Evolutionary conservation across 148 eudicot species (phyloP), one percentile per base, ranked within the genome.

Genomic region (Oxyria digyna): DNA sequence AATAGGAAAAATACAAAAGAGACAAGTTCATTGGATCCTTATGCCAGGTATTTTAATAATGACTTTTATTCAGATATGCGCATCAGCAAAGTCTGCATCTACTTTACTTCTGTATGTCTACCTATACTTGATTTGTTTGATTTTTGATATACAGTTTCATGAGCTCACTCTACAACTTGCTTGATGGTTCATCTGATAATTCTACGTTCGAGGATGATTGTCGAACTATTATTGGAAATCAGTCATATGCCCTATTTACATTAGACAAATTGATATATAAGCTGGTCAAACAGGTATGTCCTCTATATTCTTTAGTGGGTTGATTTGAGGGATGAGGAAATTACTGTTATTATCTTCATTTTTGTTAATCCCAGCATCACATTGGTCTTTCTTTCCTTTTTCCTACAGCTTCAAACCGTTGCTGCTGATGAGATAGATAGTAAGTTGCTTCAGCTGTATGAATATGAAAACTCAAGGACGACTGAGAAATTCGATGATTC

Each of bases 191-290:
- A 42, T 83, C 87, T 69, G 98, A 93, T 73, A 93, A 93, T 82
- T 72, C 98, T 14, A 93, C 83, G 72, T 93, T 83, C 72, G 98
- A 93, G 81, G 98, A 93, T 80, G 98, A 93, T 71, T 93, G 98
- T 69, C 86, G 96, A 40, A 81, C 88, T 59, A 79, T 89, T 41
- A 81, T 90, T 73, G 98, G 98, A 66, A 93, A 93, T 75, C 91
- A 93, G 72, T 87, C 98, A 54, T 93, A 93, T 77, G 83, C 83
- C 73, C 76, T 93, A 32, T 93, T 93, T 77, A 93, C 98, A 35
- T 79, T 90, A 85, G 98, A 93, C 81, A 93, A 93, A 73, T 77
- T 93, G 81, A 89, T 93, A 35, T 93, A 83, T 81, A 93, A 93
- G 81, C 79, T 93, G 74, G 92, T 93, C 55, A 93, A 90, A 77